Conservation (phyloP, 345 rosid genomes). For the Eucalyptus pauciflora region DNA sequence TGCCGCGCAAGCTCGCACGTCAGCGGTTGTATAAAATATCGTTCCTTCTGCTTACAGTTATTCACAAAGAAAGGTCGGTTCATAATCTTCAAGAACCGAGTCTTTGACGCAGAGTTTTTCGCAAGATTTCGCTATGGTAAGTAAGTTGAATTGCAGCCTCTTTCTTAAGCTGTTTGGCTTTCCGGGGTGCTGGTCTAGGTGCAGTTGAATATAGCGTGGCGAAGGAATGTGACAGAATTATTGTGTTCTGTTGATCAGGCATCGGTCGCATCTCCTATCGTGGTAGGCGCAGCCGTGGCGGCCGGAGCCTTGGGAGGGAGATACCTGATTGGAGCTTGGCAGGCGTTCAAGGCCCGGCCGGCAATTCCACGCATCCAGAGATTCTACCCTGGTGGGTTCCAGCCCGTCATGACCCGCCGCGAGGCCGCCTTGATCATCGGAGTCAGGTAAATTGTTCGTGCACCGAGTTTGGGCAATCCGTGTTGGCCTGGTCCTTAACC, state of each 20-base stretch:
- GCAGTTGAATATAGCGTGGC: neutral
- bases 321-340: conserved; percentile 17
- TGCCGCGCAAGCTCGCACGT: neutral
- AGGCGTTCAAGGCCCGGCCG: conserved; percentile 22
- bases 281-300: conserved; percentile 9
- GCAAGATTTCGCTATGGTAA: neutral
- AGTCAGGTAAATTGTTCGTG: conserved; percentile 1
- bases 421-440: conserved; percentile 32
- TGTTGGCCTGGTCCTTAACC: neutral
- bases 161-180: too few species aligned
- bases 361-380: conserved; percentile 1
- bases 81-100: neutral
- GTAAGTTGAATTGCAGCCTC: neutral
- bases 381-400: conserved; percentile 30
- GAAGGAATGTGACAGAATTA: neutral
- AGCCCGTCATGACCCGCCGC: conserved; percentile 14
- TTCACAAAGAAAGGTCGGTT: neutral
- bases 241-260: neutral
- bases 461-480: neutral
- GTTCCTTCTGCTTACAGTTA: neutral
- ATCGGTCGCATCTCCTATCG: neutral
- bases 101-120: neutral
- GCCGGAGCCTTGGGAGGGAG: conserved; percentile 21
- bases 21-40: neutral
- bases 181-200: neutral